Evolutionary conservation across 805 yeast species (phyloP), one percentile per base, ranked within the genome.

Genomic region (Starmera amethionina): DNA sequence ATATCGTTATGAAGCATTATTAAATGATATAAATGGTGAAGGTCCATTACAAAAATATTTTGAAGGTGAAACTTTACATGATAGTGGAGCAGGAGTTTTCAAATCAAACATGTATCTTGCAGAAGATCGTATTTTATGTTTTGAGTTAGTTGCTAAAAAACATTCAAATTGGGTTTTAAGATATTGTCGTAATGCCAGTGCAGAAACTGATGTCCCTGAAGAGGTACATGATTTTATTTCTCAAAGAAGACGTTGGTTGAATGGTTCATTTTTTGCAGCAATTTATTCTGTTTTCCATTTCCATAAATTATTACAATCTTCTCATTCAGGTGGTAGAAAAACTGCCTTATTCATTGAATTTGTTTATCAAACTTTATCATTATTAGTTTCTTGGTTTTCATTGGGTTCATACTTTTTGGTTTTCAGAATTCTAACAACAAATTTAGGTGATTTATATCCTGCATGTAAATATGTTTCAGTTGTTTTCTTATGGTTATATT

Each of bases 91-190:
- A 30, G 95, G 96, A 35, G 79, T 90, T 39, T 93, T 90, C 68
- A 85, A 90, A 32, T 82, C 96, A 4, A 90, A 90, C 59, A 90
- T 93, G 97, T 93, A 89, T 60, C 72, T 90, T 41, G 98, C 98
- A 7, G 97, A 90, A 63, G 98, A 93, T 63, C 76, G 97, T 62
- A 87, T 90, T 41, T 67, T 90, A 50, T 93, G 97, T 71, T 90
- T 86, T 65, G 97, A 90, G 62, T 70, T 90, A 39, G 94, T 90
- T n/a, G 93, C 96, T 3, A 90, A 90, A 55, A 69, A 68, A 43
- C 62, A 73, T 36, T 72, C 79, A 46, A 70, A 77, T 45, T 90
- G 96, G 85, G 64, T 84, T 16, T 72, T 93, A 50, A 77, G 80
- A 51, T 90, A 88, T 54, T 95, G 90, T 51, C 83, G 83, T 55